A percentile compares a stretch with the other conserved stretches of the same genome.
Evolutionary conservation across 2,329 filamentous ascomycete genomes (phyloP).

Genomic region (Phialophora macrospora): DNA sequence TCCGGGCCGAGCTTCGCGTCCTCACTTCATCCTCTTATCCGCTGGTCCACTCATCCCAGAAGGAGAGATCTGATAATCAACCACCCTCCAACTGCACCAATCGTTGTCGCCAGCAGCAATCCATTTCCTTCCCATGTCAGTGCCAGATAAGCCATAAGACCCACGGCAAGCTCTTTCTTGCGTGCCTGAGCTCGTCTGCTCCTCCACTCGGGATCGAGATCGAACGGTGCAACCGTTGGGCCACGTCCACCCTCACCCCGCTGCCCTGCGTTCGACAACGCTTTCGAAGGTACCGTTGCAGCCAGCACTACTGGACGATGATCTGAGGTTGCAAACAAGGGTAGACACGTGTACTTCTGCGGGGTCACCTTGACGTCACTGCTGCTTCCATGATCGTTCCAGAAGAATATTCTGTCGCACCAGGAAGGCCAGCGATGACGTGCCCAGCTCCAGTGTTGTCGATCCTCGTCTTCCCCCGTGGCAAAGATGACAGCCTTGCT

Average conservation of each 20-base stretch:
- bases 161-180: slow-evolving; percentile 64
- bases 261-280: slow-evolving; percentile 44
- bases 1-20: slow-evolving; percentile 1
- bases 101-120: slow-evolving; percentile 47
- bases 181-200: slow-evolving; percentile 59
- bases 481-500: slow-evolving; percentile 43
- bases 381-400: slow-evolving; percentile 54
- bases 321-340: slow-evolving; percentile 80
- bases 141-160: slow-evolving; percentile 60
- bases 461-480: slow-evolving; percentile 43
- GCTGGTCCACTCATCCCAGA: slow-evolving; percentile 6
- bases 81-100: slow-evolving; percentile 48
- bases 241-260: slow-evolving; percentile 30
- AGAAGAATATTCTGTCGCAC: slow-evolving; percentile 87
- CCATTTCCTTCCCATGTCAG: slow-evolving; percentile 55
- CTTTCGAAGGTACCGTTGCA: slow-evolving; percentile 65
- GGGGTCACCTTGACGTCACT: slow-evolving; percentile 60
- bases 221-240: slow-evolving; percentile 58
- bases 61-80: slow-evolving; percentile 47
- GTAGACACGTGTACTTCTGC: slow-evolving; percentile 72
- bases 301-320: slow-evolving; percentile 82
- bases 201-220: slow-evolving; percentile 63
- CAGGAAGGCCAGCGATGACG: slow-evolving; percentile 85
- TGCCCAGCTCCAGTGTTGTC: slow-evolving; percentile 71
- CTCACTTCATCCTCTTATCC: background rate